phyloP scores from a whole-genome alignment of 768 basidiomycete genomes.

The Phylloporus arenicola region DNA sequence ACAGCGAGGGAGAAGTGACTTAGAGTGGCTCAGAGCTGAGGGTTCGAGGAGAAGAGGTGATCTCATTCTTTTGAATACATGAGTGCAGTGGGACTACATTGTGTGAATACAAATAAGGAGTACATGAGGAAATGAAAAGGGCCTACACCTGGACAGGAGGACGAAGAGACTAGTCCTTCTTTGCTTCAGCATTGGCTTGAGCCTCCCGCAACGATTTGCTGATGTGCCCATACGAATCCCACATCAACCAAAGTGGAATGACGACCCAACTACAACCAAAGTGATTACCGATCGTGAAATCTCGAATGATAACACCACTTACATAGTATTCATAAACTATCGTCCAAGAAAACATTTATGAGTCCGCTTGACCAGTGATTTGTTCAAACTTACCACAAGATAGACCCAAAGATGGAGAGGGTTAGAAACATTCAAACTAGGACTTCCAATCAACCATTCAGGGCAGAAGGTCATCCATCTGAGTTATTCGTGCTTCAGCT shows the following conservation, averaged over 20 bases:
- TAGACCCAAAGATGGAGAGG: slow-evolving; percentile 74
- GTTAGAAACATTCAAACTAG: slow-evolving; percentile 67
- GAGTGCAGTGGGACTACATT: too few relatives aligned
- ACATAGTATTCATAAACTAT: slow-evolving; percentile 82
- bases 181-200: slow-evolving; percentile 32
- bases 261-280: slow-evolving; percentile 62
- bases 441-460: slow-evolving; percentile 76
- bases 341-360: not conserved
- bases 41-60: too few relatives aligned
- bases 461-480: slow-evolving; percentile 90
- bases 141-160: too few relatives aligned
- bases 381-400: slow-evolving; percentile 53
- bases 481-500: not conserved
- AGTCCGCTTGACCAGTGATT: not conserved
- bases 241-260: slow-evolving; percentile 71
- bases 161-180: slow-evolving; percentile 30
- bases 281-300: not conserved
- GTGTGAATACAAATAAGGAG: too few relatives aligned
- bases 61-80: too few relatives aligned
- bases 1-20: too few relatives aligned
- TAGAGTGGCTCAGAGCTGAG: too few relatives aligned
- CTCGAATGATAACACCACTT: slow-evolving; percentile 23
- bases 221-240: slow-evolving; percentile 71
- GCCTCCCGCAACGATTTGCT: slow-evolving; percentile 48
- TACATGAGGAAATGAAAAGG: too few relatives aligned